Evolutionary conservation across 441 rosid genomes (phyloP), one percentile per base, ranked within the genome.

Genomic region (Biscutella laevigata): DNA sequence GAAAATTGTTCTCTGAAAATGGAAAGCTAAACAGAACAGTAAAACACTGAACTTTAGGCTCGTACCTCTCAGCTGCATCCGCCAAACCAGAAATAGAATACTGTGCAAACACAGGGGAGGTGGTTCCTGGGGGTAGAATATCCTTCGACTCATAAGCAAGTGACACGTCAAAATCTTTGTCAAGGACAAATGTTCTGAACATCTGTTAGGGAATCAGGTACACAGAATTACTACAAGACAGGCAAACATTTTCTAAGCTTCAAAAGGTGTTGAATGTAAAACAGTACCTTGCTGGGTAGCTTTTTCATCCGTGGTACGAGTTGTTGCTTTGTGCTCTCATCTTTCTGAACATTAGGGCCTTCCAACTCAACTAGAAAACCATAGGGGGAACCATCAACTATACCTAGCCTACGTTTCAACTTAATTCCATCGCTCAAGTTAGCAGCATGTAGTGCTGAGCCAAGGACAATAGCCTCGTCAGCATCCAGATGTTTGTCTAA

Each of bases 391-490:
- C 95, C 98, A 77, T 91, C 98, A 59, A 85, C 44, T 75, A 91
- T 82, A 56, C 98, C 98, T 55, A 91, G 80, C 75, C 82, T 88
- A 62, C 96, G 88, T 56, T 91, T 80, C 79, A 88, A 75, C 69
- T 86, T 88, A 64, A 91, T 91, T 61, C 96, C 95, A 82, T 91
- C 98, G 72, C 98, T 91, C 68, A 91, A 59, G 79, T 91, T 91
- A 49, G 98, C 98, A 56, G 98, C 96, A 77, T 74, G 83, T 29
- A 91, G 71, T 16, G 98, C 61, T 17, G 95, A 66, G 59, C 98
- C 98, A 16, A 91, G 95, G 71, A 82, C 96, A 67, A 83, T 77
- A 39, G 95, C 98, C 74, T 91, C 98, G 74, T 91, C 98, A 62
- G 98, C 95, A 80, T 91, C 98, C 48, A 91, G 74, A 82, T 91